A percentile compares a stretch with the other conserved stretches of the same genome.
phyloP scores from a whole-genome alignment of 1,284 basidiomycete genomes.

The Cutaneotrichosporon dermatis region DNA sequence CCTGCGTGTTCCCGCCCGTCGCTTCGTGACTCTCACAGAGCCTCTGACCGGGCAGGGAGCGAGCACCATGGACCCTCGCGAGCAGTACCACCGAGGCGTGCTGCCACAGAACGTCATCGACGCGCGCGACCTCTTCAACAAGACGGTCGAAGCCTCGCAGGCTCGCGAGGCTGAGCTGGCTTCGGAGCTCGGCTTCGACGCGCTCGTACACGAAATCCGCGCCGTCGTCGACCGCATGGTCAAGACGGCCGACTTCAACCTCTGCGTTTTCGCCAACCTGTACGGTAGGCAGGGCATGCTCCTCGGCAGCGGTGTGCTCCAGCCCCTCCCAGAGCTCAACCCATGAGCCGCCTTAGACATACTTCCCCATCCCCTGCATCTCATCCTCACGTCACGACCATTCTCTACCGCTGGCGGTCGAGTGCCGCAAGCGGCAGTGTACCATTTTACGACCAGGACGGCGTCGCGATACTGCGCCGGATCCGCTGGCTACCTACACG shows the following conservation, averaged over 20 bases:
- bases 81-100: constrained; percentile 20
- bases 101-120: constrained; percentile 5
- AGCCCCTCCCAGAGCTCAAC: constrained; percentile 16
- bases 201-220: constrained; percentile 35
- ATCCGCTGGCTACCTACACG: neutral
- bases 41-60: constrained; percentile 20
- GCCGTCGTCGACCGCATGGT: constrained; percentile 52
- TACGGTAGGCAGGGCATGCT: constrained; percentile 21
- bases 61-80: constrained; percentile 16
- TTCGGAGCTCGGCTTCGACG: constrained; percentile 11
- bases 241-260: constrained; percentile 50
- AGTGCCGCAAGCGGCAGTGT: no score
- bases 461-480: no score
- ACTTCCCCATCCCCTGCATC: no score
- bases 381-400: neutral
- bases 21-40: constrained; percentile 20
- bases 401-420: neutral
- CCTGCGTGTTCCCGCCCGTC: constrained; percentile 19
- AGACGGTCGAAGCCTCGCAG: neutral
- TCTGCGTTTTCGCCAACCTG: constrained; percentile 22
- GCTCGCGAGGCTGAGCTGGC: constrained; percentile 13
- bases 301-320: constrained; percentile 15
- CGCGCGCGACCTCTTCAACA: constrained; percentile 14
- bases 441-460: no score
- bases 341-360: no score